Base-by-base conservation (phyloP, 1,284 basidiomycete species). In the Agaricales sp. region DNA sequence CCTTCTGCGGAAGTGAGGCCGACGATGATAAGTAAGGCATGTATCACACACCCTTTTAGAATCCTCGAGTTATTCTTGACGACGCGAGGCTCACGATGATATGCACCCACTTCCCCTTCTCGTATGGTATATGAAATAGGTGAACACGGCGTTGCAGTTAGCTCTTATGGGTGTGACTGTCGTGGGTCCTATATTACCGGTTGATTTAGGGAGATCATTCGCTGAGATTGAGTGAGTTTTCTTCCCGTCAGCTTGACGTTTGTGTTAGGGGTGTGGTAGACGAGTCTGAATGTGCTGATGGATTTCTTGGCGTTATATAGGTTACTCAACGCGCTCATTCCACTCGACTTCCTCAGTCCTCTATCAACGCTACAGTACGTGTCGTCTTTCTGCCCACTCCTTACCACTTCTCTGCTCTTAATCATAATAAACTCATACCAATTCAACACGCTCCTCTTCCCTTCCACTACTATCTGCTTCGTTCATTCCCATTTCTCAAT, bases 1-100 rank as follows among this genome's bases (percentile, higher is more conserved):
- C 93, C 95, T 1, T 93, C 91, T 1, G 95, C 92, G 0, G 92
- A 95, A 63, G 92, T 98, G 4, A 79, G 80, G 22, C 94, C 94
- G 0, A 97, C 94, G 3, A 68, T 67, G 39, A 92, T 95, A 48
- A 93, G 89, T 75, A 95, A 95, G 74, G 90, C 87, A 48, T 44
- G 68, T 52, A 3, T 51, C 16, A 11, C n/a, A n/a, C n/a, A n/a
- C n/a, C n/a, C 20, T 30, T 30, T 30, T 30, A 30, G 26, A 30
- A 24, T 11, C 14, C 19, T 14, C 8, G 12, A 26, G 45, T 30
- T 37, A 46, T 18, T 23, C 6, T 46, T 25, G 46, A 12, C 26
- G n/a, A 16, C 6, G 30, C 14, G 14, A 18, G 38, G n/a, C n/a
- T 45, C 38, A n/a, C n/a, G n/a, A n/a, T n/a, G n/a, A n/a, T n/a